Evolutionary conservation across 768 basidiomycete species (phyloP).

Genomic region (Coprinopsis marcescibilis): DNA sequence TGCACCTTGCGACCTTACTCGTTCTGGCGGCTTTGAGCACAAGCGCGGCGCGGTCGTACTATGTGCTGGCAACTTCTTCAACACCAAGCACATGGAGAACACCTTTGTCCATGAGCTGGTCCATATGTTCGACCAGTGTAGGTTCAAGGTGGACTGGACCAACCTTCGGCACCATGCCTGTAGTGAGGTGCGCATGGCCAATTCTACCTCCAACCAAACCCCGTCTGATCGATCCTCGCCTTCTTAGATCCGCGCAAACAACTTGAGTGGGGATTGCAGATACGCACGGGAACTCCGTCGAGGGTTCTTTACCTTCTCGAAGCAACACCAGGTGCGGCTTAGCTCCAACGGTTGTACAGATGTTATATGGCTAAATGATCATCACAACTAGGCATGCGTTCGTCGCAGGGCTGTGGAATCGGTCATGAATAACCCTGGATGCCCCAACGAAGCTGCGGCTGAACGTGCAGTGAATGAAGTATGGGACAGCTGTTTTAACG

Average conservation of each 20-base stretch:
- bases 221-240: not conserved
- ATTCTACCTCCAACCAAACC: not conserved
- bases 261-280: constrained; percentile 87
- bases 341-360: no score
- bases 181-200: constrained; percentile 67
- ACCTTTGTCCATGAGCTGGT: constrained; percentile 91
- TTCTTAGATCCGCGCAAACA: constrained; percentile 88
- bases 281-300: constrained; percentile 77
- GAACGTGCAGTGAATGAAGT: constrained; percentile 93
- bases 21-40: constrained; percentile 79
- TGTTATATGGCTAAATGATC: constrained; percentile 3
- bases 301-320: constrained; percentile 75
- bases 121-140: constrained; percentile 93
- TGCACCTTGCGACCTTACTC: constrained; percentile 67
- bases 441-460: constrained; percentile 69
- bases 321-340: constrained; percentile 96
- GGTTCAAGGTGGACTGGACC: constrained; percentile 89
- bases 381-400: constrained; percentile 66
- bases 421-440: constrained; percentile 74
- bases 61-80: constrained; percentile 79
- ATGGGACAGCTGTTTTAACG: constrained; percentile 93
- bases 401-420: constrained; percentile 82
- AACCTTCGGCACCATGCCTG: constrained; percentile 94
- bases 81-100: constrained; percentile 85
- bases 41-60: constrained; percentile 75